Evolutionary conservation across 305 asterid genomes (phyloP).

Genomic region (Fraxinus sp.): DNA sequence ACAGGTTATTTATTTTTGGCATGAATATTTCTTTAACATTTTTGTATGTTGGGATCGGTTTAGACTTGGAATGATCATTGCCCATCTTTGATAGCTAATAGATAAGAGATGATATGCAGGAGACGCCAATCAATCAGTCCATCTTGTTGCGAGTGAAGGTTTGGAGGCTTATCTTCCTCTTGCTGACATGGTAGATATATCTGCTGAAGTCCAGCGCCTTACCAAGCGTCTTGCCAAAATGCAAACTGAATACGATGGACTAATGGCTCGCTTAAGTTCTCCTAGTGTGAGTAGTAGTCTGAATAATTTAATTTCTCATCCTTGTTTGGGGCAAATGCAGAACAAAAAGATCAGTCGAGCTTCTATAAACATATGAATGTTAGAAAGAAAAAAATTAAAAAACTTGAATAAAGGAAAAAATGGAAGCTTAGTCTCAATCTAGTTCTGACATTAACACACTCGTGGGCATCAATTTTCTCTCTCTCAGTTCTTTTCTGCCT

Average conservation of each 20-base stretch:
- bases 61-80: not conserved
- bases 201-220: constrained; percentile 81
- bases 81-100: constrained; percentile 13
- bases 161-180: constrained; percentile 97
- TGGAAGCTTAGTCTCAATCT: not conserved
- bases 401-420: not conserved
- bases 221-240: constrained; percentile 72
- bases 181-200: constrained; percentile 91
- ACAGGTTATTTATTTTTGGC: not conserved
- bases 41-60: not conserved
- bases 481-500: not conserved
- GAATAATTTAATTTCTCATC: not conserved
- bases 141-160: constrained; percentile 93
- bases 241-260: constrained; percentile 82
- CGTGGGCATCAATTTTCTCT: not conserved
- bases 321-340: not conserved
- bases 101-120: constrained; percentile 50
- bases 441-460: not conserved
- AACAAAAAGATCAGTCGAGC: not conserved
- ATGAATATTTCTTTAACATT: not conserved
- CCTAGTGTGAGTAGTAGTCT: constrained; percentile 55
- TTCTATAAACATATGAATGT: not conserved
- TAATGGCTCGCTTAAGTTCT: constrained; percentile 70
- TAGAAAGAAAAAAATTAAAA: not conserved
- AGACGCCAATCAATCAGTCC: constrained; percentile 77